A percentile compares a stretch with the other conserved stretches of the same genome.
Evolutionary conservation across 768 basidiomycete species (phyloP).

Genomic region (Lactarius hatsudake): DNA sequence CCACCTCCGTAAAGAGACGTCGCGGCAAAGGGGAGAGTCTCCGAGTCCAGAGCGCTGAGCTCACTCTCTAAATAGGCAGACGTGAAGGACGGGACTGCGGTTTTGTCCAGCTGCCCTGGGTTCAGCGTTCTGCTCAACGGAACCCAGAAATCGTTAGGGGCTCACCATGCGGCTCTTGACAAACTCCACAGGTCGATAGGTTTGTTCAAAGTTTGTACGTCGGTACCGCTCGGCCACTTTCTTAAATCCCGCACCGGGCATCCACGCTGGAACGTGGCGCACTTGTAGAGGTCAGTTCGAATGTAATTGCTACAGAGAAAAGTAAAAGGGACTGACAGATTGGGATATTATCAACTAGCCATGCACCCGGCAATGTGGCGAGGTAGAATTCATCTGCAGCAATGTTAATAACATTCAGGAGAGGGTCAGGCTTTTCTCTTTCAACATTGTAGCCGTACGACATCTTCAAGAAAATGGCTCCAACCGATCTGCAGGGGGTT

Average conservation of each 20-base stretch:
- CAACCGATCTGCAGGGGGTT: neutral
- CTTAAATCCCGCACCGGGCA: constrained; percentile 29
- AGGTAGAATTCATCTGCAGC: constrained; percentile 22
- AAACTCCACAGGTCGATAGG: constrained; percentile 21
- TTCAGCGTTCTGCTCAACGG: neutral
- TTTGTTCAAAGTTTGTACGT: constrained; percentile 15
- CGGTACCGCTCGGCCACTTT: constrained; percentile 12
- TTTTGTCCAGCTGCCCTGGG: neutral
- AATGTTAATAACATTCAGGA: constrained; percentile 13
- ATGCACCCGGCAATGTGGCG: constrained; percentile 13
- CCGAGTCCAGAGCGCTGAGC: constrained; percentile 2
- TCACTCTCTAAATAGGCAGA: constrained; percentile 5
- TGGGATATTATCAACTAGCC: constrained; percentile 17
- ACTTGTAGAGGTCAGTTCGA: neutral
- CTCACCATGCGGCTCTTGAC: constrained; percentile 28
- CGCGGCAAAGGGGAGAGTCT: constrained; percentile 8
- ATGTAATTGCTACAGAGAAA: neutral
- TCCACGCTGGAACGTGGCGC: constrained; percentile 27
- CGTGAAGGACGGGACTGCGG: constrained; percentile 10
- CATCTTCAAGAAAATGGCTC: constrained; percentile 19
- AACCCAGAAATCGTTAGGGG: neutral
- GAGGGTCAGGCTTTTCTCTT: constrained; percentile 12
- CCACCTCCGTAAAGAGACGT: constrained; percentile 20
- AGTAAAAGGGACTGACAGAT: neutral
- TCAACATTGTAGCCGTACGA: constrained; percentile 16